Conservation (phyloP, 2,329 filamentous ascomycete genomes). For the Cryphonectria japonica region DNA sequence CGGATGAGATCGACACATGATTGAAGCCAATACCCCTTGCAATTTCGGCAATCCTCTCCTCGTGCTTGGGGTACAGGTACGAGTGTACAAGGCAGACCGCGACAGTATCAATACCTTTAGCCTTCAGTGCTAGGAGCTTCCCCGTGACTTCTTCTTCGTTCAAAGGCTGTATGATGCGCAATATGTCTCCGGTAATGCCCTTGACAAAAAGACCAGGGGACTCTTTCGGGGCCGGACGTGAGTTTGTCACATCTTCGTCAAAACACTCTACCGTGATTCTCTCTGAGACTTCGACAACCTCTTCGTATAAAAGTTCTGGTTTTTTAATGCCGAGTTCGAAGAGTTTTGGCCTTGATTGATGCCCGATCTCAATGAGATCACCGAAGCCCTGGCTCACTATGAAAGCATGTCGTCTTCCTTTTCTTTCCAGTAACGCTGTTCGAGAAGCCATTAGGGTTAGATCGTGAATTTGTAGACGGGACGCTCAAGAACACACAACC, state of each 20-base stretch:
- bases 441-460: not conserved
- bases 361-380: constrained; percentile 28
- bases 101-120: constrained; percentile 65
- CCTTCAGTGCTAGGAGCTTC: constrained; percentile 62
- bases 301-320: constrained; percentile 27
- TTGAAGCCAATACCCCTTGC: constrained; percentile 69
- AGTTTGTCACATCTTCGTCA: constrained; percentile 19
- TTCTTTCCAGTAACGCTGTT: constrained; percentile 29
- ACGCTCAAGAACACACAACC: not conserved
- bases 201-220: constrained; percentile 49
- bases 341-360: constrained; percentile 29
- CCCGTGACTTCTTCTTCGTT: constrained; percentile 53
- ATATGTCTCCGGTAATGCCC: constrained; percentile 67
- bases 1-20: constrained; percentile 68
- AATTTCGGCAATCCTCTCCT: constrained; percentile 64
- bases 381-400: constrained; percentile 30
- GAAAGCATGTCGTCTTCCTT: constrained; percentile 29
- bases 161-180: constrained; percentile 63
- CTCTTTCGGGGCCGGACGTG: constrained; percentile 16
- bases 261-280: constrained; percentile 30
- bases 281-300: constrained; percentile 29
- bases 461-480: not conserved
- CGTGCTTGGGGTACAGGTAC: constrained; percentile 71
- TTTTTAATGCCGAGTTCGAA: constrained; percentile 26
- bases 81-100: constrained; percentile 73